Conservation (phyloP, 2,329 filamentous ascomycete species). For the Aspergillus niger region DNA sequence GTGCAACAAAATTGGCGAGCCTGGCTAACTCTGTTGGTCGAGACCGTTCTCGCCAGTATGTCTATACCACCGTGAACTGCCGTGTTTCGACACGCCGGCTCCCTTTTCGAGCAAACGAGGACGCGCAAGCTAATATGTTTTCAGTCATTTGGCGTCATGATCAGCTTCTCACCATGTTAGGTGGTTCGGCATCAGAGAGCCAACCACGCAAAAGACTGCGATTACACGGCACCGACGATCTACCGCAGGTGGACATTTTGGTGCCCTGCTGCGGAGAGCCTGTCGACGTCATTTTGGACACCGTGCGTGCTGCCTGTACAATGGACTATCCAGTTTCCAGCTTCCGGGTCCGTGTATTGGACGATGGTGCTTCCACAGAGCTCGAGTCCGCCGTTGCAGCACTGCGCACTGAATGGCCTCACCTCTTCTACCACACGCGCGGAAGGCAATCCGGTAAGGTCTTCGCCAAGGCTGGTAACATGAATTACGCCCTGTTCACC, state of each 20-base stretch:
- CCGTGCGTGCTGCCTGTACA: slow-evolving; percentile 56
- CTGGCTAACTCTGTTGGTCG: slow-evolving; percentile 31
- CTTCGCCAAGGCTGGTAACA: slow-evolving; percentile 42
- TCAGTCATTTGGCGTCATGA: slow-evolving; percentile 27
- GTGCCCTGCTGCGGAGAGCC: slow-evolving; percentile 62
- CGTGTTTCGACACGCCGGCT: not conserved
- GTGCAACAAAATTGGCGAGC: slow-evolving; percentile 25
- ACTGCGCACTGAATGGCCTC: slow-evolving; percentile 47
- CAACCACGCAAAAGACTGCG: slow-evolving; percentile 25
- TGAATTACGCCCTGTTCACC: slow-evolving; percentile 36
- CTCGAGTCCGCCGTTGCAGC: slow-evolving; percentile 45
- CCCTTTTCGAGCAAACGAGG: not conserved
- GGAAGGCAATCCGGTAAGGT: slow-evolving; percentile 41
- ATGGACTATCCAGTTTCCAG: slow-evolving; percentile 57
- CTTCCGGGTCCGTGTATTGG: slow-evolving; percentile 58
- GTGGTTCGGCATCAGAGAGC: slow-evolving; percentile 12
- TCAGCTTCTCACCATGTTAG: slow-evolving; percentile 26
- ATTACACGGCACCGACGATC: slow-evolving; percentile 43
- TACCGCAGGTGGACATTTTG: slow-evolving; percentile 58
- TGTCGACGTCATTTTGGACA: slow-evolving; percentile 59
- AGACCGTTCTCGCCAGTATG: slow-evolving; percentile 29
- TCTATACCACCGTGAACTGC: not conserved
- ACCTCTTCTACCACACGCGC: slow-evolving; percentile 58
- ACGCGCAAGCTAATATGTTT: not conserved
- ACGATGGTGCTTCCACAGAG: slow-evolving; percentile 54